phyloP scores from a whole-genome alignment of 768 basidiomycete genomes.

The Boletus bicolor region DNA sequence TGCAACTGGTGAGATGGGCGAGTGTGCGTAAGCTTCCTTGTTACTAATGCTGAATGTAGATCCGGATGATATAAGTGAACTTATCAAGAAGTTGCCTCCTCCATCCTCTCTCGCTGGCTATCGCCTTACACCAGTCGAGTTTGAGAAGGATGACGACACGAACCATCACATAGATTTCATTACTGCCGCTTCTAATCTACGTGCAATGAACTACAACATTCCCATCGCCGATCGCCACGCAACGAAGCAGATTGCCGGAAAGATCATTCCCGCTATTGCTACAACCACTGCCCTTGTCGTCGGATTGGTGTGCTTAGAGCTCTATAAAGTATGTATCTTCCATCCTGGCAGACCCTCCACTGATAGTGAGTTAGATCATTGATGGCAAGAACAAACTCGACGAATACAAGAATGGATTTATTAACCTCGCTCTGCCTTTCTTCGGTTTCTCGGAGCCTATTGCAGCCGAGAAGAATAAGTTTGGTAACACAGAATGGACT shows the following conservation, averaged over 20 bases:
- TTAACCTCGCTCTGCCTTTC: conserved; percentile 97
- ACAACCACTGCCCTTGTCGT: conserved; percentile 95
- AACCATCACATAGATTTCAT: conserved; percentile 99
- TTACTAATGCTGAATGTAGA: conserved; percentile 31
- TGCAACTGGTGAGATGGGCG: conserved; percentile 21
- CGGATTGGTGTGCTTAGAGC: conserved; percentile 92
- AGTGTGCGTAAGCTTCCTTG: background rate
- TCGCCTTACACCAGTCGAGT: conserved; percentile 90
- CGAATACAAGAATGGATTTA: conserved; percentile 96
- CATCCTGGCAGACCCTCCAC: background rate
- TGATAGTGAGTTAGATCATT: conserved; percentile 62
- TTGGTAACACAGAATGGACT: conserved; percentile 88
- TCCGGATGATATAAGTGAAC: conserved; percentile 48
- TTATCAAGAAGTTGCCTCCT: conserved; percentile 71
- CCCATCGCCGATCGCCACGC: conserved; percentile 81
- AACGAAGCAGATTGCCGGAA: conserved; percentile 97
- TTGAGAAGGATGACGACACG: conserved; percentile 98
- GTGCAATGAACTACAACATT: conserved; percentile 94
- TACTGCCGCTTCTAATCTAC: conserved; percentile 94
- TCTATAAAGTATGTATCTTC: conserved; percentile 74
- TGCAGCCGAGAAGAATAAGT: conserved; percentile 84
- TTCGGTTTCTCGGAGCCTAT: conserved; percentile 99
- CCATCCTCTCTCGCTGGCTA: conserved; percentile 96
- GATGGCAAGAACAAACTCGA: conserved; percentile 93
- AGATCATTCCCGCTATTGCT: conserved; percentile 99